Evolutionary conservation across 768 basidiomycete genomes (phyloP).

Genomic region (Hypsizygus marmoreus): DNA sequence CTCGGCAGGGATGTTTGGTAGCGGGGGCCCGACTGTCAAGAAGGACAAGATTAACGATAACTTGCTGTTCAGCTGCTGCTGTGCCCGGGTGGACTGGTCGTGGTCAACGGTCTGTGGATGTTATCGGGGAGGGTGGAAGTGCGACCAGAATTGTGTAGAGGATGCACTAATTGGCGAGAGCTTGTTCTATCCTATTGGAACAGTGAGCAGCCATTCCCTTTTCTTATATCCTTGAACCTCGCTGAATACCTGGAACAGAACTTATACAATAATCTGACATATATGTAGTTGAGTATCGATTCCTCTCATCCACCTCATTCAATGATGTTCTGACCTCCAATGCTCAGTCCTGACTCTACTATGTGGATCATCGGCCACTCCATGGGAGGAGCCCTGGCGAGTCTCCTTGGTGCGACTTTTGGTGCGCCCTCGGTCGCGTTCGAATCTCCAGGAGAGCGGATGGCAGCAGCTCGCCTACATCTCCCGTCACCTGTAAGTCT

Average conservation of each 20-base stretch:
- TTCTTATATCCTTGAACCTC: slow-evolving; percentile 3
- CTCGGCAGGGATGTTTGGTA: slow-evolving; percentile 71
- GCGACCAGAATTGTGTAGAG: slow-evolving; percentile 79
- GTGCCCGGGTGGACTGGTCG: slow-evolving; percentile 87
- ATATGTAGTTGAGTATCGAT: slow-evolving; percentile 62
- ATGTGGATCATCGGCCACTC: slow-evolving; percentile 89
- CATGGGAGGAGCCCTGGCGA: slow-evolving; percentile 72
- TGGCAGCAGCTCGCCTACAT: slow-evolving; percentile 80
- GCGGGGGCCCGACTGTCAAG: slow-evolving; percentile 80
- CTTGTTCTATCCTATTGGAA: slow-evolving; percentile 89
- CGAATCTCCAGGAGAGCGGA: slow-evolving; percentile 85
- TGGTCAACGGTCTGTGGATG: slow-evolving; percentile 96
- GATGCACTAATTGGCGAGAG: slow-evolving; percentile 73
- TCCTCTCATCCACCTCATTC: not conserved
- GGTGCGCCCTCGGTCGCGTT: slow-evolving; percentile 87
- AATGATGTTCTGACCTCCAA: not conserved
- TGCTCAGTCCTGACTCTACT: slow-evolving; percentile 65
- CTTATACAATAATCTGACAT: slow-evolving; percentile 91
- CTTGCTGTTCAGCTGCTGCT: slow-evolving; percentile 91
- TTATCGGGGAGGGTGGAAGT: slow-evolving; percentile 77
- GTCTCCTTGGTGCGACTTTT: slow-evolving; percentile 85
- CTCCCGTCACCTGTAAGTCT: slow-evolving; percentile 76
- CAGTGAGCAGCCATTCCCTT: slow-evolving; percentile 49
- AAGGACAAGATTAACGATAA: slow-evolving; percentile 97
- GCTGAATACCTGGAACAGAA: slow-evolving; percentile 51